These are phyloP conservation scores for Camellia sinensis DNA, from an alignment of 148 eudicot genomes.

Conservation along the genomic window DNA sequence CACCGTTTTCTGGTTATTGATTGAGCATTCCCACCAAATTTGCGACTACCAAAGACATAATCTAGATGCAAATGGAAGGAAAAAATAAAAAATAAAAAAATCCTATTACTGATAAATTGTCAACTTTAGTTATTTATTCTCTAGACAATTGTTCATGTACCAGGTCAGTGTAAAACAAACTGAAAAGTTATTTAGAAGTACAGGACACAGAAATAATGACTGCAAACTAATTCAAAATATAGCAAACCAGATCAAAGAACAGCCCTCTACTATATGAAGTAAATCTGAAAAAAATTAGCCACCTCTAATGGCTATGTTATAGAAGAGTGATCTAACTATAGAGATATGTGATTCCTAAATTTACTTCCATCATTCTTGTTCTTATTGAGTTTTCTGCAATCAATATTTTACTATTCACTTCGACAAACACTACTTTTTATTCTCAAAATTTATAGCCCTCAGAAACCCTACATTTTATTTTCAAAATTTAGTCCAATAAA, in stretches of 20 bases:
- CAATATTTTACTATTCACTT: no score
- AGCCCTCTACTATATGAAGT: neutral
- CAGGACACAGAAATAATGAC: neutral
- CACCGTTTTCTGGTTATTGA: slow-evolving; percentile 82
- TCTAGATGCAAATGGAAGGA: slow-evolving; percentile 34
- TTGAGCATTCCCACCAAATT: slow-evolving; percentile 97
- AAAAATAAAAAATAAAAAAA: no score
- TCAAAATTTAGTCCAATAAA: no score
- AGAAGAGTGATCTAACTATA: neutral
- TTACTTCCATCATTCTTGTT: no score
- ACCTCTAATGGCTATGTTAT: no score
- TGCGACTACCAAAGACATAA: slow-evolving; percentile 76
- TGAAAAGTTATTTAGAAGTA: neutral
- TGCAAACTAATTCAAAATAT: no score
- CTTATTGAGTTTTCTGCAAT: no score
- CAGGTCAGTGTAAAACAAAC: neutral
- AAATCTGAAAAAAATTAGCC: no score
- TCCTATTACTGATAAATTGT: neutral
- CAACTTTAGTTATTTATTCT: neutral
- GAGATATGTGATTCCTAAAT: neutral
- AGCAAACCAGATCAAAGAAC: neutral
- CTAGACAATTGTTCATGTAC: neutral
- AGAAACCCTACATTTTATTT: no score
- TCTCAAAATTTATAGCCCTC: no score
- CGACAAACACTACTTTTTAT: no score